Evolutionary conservation across 2,329 filamentous ascomycete genomes (phyloP).

Genomic region (Aciculosporium take): DNA sequence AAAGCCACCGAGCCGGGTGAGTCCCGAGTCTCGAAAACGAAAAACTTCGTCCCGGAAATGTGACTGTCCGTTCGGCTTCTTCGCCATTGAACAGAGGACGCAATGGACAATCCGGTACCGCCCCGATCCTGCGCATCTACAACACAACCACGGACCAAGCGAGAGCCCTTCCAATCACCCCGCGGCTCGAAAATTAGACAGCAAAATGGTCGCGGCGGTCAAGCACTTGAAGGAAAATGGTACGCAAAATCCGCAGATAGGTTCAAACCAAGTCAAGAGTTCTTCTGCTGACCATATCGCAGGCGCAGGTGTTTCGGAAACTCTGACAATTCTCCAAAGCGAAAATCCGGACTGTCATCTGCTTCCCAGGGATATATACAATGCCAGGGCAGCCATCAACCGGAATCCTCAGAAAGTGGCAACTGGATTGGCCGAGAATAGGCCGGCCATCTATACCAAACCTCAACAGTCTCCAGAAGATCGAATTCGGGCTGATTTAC

Average conservation of each 20-base stretch:
- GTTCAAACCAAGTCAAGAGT: conserved; percentile 3
- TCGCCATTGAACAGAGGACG: conserved; percentile 51
- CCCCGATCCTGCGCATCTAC: conserved; percentile 41
- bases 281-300: conserved; percentile 9
- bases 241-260: conserved; percentile 22
- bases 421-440: conserved; percentile 43
- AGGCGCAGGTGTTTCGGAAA: conserved; percentile 52
- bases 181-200: conserved; percentile 50
- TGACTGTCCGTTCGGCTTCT: conserved; percentile 56
- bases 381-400: conserved; percentile 51
- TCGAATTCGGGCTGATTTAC: conserved; percentile 46
- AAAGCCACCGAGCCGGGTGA: conserved; percentile 47
- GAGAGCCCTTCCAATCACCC: conserved; percentile 53
- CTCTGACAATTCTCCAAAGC: conserved; percentile 49
- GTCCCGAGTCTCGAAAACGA: conserved; percentile 47
- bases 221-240: conserved; percentile 52
- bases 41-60: conserved; percentile 56
- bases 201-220: conserved; percentile 52
- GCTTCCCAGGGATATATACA: conserved; percentile 52
- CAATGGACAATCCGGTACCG: conserved; percentile 54
- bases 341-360: conserved; percentile 50
- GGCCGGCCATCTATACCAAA: conserved; percentile 53
- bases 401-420: conserved; percentile 50
- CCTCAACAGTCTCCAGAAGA: conserved; percentile 49
- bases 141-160: conserved; percentile 52